Percentiles rank a stretch among this genome's conserved stretches.
These are phyloP conservation scores for Pestalotiopsis sp. DNA, from an alignment of 2,329 filamentous ascomycete species.

Conservation along the genomic window DNA sequence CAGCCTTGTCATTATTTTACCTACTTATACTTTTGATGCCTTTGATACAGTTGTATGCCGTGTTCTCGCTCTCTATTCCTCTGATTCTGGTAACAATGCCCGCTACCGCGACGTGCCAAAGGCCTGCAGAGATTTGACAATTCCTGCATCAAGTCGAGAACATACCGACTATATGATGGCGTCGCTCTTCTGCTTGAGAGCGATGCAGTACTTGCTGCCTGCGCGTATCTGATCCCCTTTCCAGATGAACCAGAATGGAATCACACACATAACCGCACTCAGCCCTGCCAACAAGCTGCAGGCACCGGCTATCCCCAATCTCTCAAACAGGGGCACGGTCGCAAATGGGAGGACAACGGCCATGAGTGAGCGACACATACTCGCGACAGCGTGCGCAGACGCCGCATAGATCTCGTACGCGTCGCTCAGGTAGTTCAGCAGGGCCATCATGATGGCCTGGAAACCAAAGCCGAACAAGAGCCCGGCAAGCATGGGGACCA, in stretches of 20 bases:
- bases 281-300: conserved; percentile 54
- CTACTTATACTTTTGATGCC: too few relatives aligned
- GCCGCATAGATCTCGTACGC: conserved; percentile 69
- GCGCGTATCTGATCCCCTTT: conserved; percentile 57
- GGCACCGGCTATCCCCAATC: conserved; percentile 50
- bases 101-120: too few relatives aligned
- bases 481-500: conserved; percentile 19
- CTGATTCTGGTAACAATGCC: too few relatives aligned
- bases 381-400: conserved; percentile 55
- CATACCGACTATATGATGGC: neutral
- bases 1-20: too few relatives aligned
- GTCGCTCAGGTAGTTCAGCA: conserved; percentile 67
- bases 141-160: neutral
- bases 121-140: too few relatives aligned
- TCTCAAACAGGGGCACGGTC: conserved; percentile 50
- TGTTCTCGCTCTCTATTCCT: too few relatives aligned
- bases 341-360: conserved; percentile 61
- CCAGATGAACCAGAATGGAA: conserved; percentile 58
- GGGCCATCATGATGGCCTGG: conserved; percentile 58
- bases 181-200: conserved; percentile 53
- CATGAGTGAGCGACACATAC: conserved; percentile 50
- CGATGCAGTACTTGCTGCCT: conserved; percentile 64
- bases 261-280: conserved; percentile 50
- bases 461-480: neutral
- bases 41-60: too few relatives aligned